phyloP scores from a whole-genome alignment of 345 rosid species.

The Eucalyptus fibrosa region DNA sequence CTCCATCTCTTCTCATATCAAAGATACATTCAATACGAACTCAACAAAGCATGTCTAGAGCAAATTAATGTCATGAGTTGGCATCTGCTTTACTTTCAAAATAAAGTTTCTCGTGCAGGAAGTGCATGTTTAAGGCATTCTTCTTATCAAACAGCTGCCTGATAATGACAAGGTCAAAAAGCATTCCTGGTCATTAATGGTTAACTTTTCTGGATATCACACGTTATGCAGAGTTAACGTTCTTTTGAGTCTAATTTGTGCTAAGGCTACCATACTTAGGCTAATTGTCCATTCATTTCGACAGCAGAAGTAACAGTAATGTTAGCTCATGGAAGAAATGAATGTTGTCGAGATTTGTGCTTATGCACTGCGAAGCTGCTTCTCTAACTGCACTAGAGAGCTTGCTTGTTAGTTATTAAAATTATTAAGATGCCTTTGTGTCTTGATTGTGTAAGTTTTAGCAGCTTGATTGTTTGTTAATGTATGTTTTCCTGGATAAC shows the following conservation, averaged over 20 bases:
- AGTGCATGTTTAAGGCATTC: neutral
- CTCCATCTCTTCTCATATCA: neutral
- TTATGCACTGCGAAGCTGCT: neutral
- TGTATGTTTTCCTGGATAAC: neutral
- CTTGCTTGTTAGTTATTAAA: neutral
- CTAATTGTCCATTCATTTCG: neutral
- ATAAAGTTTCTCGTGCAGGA: neutral
- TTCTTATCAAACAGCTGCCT: neutral
- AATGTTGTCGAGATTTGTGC: neutral
- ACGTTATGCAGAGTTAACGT: neutral
- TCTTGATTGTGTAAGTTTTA: neutral
- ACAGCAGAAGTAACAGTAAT: neutral
- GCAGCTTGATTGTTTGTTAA: neutral
- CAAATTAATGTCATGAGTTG: neutral
- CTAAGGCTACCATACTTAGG: neutral
- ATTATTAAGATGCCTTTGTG: neutral
- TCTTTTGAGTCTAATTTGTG: neutral
- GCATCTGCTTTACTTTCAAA: neutral
- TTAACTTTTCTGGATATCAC: neutral
- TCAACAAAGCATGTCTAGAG: neutral
- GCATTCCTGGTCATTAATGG: neutral
- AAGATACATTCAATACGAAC: neutral
- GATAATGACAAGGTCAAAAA: neutral
- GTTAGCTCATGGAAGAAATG: neutral
- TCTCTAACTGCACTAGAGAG: neutral